These are phyloP conservation scores for Cladosporium sp. DNA, from an alignment of 2,329 filamentous ascomycete species.

Conservation along the genomic window DNA sequence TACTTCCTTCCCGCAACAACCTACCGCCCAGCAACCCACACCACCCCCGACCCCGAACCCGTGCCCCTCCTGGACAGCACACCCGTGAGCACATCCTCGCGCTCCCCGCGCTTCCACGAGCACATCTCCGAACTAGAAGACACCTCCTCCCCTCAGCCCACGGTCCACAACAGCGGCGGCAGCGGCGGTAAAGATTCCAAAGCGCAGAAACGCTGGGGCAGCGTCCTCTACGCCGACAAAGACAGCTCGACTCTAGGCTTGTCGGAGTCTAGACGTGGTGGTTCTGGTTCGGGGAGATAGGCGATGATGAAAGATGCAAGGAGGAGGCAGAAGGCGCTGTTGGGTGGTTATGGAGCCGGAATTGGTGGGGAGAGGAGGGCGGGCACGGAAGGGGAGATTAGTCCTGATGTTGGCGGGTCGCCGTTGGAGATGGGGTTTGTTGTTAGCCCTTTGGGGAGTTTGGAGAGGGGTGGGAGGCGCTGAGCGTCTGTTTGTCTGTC, in stretches of 20 bases:
- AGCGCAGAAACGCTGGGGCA: background rate
- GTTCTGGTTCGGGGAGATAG: background rate
- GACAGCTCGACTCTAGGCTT: conserved; percentile 23
- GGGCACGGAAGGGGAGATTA: conserved; percentile 8
- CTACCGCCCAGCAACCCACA: conserved; percentile 9
- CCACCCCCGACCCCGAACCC: background rate
- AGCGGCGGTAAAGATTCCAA: background rate
- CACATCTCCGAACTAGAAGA: conserved; percentile 18
- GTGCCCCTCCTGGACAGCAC: conserved; percentile 17
- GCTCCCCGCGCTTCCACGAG: conserved; percentile 16
- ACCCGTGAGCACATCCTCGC: conserved; percentile 8
- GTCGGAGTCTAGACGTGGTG: too few relatives aligned
- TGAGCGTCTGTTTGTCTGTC: background rate
- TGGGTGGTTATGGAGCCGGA: conserved; percentile 10
- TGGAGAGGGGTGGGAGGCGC: background rate
- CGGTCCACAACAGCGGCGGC: background rate
- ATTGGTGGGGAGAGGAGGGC: background rate
- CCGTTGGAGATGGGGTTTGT: conserved; percentile 14
- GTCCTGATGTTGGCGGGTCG: conserved; percentile 13
- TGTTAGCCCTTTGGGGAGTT: conserved; percentile 16
- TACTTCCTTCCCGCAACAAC: conserved; percentile 11
- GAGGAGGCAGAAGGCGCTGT: conserved; percentile 15
- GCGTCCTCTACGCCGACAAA: background rate
- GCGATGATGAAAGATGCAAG: conserved; percentile 13
- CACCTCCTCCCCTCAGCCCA: conserved; percentile 12